Percentiles rank a stretch among this genome's conserved stretches.
phyloP scores from a whole-genome alignment of 2,329 filamentous ascomycete species.

The Periconia digitata region DNA sequence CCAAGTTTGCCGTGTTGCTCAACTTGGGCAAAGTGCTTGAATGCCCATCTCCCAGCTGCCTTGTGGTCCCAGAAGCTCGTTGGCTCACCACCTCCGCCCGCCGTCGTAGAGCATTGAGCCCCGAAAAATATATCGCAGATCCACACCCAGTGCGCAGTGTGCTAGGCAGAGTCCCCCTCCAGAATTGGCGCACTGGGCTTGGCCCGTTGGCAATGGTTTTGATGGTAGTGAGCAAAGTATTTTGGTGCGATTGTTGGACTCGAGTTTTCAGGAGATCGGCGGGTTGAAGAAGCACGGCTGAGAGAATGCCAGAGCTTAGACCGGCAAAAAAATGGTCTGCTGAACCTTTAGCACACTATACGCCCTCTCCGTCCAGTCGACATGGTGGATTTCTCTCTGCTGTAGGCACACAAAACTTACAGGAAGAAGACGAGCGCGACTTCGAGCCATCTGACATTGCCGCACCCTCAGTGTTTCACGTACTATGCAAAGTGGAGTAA shows the following conservation, averaged over 20 bases:
- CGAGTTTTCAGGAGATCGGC: constrained; percentile 96
- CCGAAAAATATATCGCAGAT: constrained; percentile 90
- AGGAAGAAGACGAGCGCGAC: constrained; percentile 53
- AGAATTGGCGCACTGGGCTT: constrained; percentile 72
- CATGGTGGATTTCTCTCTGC: background rate
- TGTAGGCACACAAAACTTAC: constrained; percentile 33
- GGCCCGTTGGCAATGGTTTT: constrained; percentile 68
- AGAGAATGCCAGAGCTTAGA: constrained; percentile 81
- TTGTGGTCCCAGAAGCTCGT: constrained; percentile 19
- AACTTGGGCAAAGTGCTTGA: constrained; percentile 81
- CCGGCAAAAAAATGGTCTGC: constrained; percentile 82
- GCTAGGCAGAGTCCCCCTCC: constrained; percentile 90
- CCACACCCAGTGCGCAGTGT: constrained; percentile 92
- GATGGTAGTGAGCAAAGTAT: constrained; percentile 68
- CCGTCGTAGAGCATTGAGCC: constrained; percentile 80
- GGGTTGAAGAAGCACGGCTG: constrained; percentile 88
- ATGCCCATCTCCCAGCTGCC: constrained; percentile 18
- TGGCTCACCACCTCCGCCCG: constrained; percentile 54
- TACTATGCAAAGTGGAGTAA: constrained; percentile 19
- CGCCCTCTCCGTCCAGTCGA: too few relatives aligned
- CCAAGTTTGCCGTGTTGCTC: constrained; percentile 79
- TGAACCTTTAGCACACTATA: constrained; percentile 2
- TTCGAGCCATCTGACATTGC: constrained; percentile 56
- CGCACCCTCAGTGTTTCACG: constrained; percentile 28
- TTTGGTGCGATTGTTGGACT: constrained; percentile 80